Base-by-base conservation (phyloP, 176 grass and related monocot genomes). In the Phoenix dactylifera region DNA sequence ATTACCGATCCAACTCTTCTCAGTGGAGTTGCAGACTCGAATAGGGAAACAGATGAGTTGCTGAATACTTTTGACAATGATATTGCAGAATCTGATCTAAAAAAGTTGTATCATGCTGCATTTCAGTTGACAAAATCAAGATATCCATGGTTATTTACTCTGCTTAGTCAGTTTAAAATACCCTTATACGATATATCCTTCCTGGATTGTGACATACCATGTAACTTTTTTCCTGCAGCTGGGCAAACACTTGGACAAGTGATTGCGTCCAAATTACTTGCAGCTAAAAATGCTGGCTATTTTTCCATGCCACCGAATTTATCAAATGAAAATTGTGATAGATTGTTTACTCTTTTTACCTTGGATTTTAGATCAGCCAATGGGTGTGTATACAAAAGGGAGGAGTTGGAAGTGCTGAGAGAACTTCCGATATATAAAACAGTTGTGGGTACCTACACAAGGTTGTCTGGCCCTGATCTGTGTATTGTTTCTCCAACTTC, bases 341-440 rank as follows among this genome's bases (percentile, higher is more conserved):
- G 58, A 62, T 75, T 96, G 48, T 87, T 96, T 69, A 60, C 16
- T 30, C 65, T 96, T 71, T 96, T 96, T 86, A 83, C 79, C 76
- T 80, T 65, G 19, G 86, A 89, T 56, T 86, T 89, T 71, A 73
- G 54, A 62, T 84, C 79, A 62, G 67, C 63, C 51, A 68, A 61
- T 25, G 54, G 72, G 17, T 70, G 81, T 69, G 75, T 70, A 22
- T 96, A 87, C 66, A 81, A 75, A 65, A 82, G 77, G 81, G 91
- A 87, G 80, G 86, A 96, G 72, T 23, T 88, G 68, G 87, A 90
- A 28, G 69, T 80, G 56, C 75, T 90, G 77, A 90, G 83, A 82
- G 84, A 86, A 52, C 83, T 96, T 72, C 91, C 91, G 55, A 90
- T 96, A 24, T 90, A 90, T 62, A 87, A 74, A 68, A 96, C 91